Evolutionary conservation across 306 rosid species (phyloP).

Genomic region (Lathyrus sativus): DNA sequence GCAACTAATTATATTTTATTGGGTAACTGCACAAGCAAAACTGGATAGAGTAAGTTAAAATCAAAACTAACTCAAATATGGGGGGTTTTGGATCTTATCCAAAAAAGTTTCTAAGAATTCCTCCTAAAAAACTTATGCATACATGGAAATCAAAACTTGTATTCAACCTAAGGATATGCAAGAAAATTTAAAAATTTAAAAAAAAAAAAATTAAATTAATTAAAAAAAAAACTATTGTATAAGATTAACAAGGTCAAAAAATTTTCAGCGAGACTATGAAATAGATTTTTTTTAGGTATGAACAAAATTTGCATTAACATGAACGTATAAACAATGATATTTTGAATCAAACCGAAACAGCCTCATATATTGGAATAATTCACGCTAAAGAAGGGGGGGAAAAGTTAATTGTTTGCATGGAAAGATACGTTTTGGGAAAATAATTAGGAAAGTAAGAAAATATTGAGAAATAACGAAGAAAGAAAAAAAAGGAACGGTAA

Average conservation of each 20-base stretch:
- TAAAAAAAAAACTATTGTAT: background rate
- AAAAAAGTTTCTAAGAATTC: background rate
- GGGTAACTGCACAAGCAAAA: background rate
- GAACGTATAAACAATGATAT: background rate
- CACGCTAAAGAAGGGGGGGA: background rate
- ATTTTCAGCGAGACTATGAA: background rate
- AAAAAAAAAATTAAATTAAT: no score
- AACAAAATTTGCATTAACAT: background rate
- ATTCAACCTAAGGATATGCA: constrained; percentile 2
- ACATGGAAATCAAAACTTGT: constrained; percentile 15
- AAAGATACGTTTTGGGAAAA: no score
- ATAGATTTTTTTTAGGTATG: background rate
- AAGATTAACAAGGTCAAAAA: background rate
- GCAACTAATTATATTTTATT: background rate
- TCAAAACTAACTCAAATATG: background rate
- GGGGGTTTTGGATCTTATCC: background rate
- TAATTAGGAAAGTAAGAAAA: background rate
- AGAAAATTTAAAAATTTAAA: constrained; percentile 15
- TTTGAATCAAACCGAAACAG: background rate
- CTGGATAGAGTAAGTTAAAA: constrained; percentile 6
- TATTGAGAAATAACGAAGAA: background rate
- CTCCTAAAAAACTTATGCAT: background rate
- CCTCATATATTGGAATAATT: background rate
- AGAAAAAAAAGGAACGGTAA: no score
- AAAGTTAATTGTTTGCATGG: background rate